These are phyloP conservation scores for Polytrichum commune DNA, from an alignment of 225 moss, liverwort and hornwort genomes.

Conservation along the genomic window DNA sequence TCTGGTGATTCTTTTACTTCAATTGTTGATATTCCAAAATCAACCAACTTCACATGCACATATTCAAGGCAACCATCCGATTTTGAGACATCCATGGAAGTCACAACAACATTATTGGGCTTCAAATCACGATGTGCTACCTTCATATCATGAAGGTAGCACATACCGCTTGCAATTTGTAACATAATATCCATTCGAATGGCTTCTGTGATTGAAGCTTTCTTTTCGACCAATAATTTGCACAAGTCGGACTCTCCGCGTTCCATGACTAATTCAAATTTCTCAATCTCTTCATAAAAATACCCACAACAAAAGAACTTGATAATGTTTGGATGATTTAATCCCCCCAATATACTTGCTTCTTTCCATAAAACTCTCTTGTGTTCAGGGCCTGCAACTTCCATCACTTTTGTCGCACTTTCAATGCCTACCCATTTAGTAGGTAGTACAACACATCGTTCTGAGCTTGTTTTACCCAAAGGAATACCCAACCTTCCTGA, in stretches of 20 bases:
- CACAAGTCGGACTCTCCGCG: neutral
- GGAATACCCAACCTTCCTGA: neutral
- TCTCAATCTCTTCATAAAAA: neutral
- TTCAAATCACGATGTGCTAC: slow-evolving; percentile 12
- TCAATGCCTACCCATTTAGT: neutral
- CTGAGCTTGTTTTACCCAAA: neutral
- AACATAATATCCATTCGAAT: neutral
- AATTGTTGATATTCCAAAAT: slow-evolving; percentile 3
- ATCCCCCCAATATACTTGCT: neutral
- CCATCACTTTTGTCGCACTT: neutral
- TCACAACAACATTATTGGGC: slow-evolving; percentile 3
- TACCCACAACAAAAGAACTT: slow-evolving; percentile 5
- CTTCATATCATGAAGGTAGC: slow-evolving; percentile 7
- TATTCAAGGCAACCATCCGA: neutral
- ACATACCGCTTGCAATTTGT: slow-evolving; percentile 9
- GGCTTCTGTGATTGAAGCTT: neutral
- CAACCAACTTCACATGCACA: slow-evolving; percentile 1
- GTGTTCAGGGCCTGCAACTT: neutral
- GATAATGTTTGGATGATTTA: slow-evolving; percentile 1
- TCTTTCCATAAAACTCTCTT: neutral
- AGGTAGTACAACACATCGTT: neutral
- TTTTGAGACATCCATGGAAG: neutral
- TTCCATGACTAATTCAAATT: slow-evolving; percentile 9
- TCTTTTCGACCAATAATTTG: neutral
- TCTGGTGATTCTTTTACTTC: neutral